Evolutionary conservation across 805 yeast species (phyloP), one percentile per base, ranked within the genome.

Genomic region (Grigorovia jiainica): DNA sequence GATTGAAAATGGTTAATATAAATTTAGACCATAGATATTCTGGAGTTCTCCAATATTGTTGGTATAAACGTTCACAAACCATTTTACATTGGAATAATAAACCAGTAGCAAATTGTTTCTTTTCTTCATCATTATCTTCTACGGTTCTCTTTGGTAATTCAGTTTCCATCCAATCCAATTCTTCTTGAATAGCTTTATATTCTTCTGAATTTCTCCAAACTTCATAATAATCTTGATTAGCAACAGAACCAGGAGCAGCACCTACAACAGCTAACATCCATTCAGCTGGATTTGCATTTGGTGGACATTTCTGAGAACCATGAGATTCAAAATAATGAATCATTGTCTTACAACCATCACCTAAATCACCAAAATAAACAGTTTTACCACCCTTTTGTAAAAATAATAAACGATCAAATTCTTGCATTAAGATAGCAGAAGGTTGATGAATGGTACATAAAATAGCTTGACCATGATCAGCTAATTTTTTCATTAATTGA

Each of bases 251-350:
- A 6, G 87, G 87, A 29, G 87, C 87, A 41, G 87, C 87, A 54
- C 89, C 87, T 53, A 81, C 82, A 48, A 79, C 83, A 47, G 82
- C 82, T 63, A 87, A 68, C 95, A 87, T 87, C 92, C 94, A 87
- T 66, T 86, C 95, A 11, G 89, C 90, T 25, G 90, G 92, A 50
- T 83, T 83, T 5, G 85, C 87, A 34, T 70, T 68, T 6, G 68
- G 64, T 17, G 89, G 87, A 65, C 89, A 82, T 42, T 67, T 65
- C 20, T 70, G 72, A 34, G 87, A 76, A 41, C 87, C 87, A 48
- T 80, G 61, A 4, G 59, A 57, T 58, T 82, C 87, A 53, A 82
- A 81, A 56, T 82, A 82, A 40, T 73, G 62, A 43, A 80, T 79
- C 66, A 82, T 67, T 3, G 75, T 68, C 35, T 59, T 55, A 51